Evolutionary conservation across 805 yeast species (phyloP), one percentile per base, ranked within the genome.

Genomic region (Suhomyces canberraensis): DNA sequence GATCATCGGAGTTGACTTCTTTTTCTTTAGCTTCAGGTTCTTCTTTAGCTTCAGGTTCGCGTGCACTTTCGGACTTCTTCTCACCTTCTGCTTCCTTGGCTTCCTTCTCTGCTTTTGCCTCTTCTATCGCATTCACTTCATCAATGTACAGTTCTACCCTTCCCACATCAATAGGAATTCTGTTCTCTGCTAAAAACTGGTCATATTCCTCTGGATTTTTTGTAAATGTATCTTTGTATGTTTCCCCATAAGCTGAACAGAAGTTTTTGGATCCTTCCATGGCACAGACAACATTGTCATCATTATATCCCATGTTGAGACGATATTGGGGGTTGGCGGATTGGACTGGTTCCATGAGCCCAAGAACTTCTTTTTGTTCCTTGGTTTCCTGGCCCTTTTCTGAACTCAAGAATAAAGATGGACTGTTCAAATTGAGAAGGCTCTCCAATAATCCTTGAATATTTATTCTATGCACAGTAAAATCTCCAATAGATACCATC

Each of bases 401-500:
- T 11, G 29, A 5, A 17, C n/a, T 19, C 25, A 18, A 15, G 20
- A 33, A 26, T 9, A 39, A 27, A 16, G 27, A 24, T 4, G 44
- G 44, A n/a, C 25, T 30, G 15, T 39, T 35, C 2, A 40, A 16
- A 2, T 40, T 35, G 13, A 47, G 28, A n/a, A 51, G 24, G 11
- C 42, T 36, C 7, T 45, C 29, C 21, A 54, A 36, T 4, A 50
- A 31, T 2, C 57, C 58, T 25, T 42, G 43, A 16, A 54, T 33
- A 32, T 47, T 45, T 7, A 54, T 35, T 11, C 37, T 37, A 26
- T 46, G 46, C 7, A 52, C 48, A 1, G 57, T 52, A 24, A 40
- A 39, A 30, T 54, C 59, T 5, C 49, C 39, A 3, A 54, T 37
- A 5, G 56, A 48, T 2, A 53, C 21, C 28, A 46, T 31, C 21